phyloP scores from a whole-genome alignment of 2,329 filamentous ascomycete genomes.

The Aspergillus hortae region DNA sequence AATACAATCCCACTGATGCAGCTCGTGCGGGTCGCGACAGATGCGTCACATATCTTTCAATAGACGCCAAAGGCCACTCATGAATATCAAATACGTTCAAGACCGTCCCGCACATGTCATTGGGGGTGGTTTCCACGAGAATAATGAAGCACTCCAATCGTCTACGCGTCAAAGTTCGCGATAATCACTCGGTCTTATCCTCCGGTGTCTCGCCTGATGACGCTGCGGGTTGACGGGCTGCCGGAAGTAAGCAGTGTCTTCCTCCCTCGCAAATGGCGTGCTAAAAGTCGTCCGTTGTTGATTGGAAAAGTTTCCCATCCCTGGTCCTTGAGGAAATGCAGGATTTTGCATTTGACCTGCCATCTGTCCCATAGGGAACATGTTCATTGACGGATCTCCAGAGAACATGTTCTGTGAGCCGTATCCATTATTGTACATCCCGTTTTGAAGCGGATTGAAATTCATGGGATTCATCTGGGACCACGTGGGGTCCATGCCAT shows the following conservation, averaged over 20 bases:
- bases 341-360: conserved; percentile 26
- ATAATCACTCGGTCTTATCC: conserved; percentile 85
- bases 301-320: conserved; percentile 50
- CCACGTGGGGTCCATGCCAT: conserved; percentile 35
- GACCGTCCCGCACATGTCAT: too few species aligned
- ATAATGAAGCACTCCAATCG: not conserved
- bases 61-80: too few species aligned
- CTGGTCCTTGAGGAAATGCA: conserved; percentile 29
- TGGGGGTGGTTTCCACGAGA: too few species aligned
- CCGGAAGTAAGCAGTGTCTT: conserved; percentile 90
- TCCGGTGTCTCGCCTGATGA: conserved; percentile 74
- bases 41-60: too few species aligned
- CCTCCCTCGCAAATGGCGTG: conserved; percentile 58
- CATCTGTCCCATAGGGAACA: conserved; percentile 35
- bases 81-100: too few species aligned
- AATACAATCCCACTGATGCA: too few species aligned
- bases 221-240: conserved; percentile 94
- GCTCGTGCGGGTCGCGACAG: too few species aligned
- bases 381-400: conserved; percentile 31
- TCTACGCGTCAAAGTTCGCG: conserved; percentile 61
- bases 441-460: conserved; percentile 32
- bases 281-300: conserved; percentile 56
- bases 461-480: conserved; percentile 45
- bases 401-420: conserved; percentile 31
- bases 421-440: conserved; percentile 36